Percentiles rank a stretch among this genome's conserved stretches.
Conservation (phyloP, 331 rosid genomes). For the Cydonia oblonga region DNA sequence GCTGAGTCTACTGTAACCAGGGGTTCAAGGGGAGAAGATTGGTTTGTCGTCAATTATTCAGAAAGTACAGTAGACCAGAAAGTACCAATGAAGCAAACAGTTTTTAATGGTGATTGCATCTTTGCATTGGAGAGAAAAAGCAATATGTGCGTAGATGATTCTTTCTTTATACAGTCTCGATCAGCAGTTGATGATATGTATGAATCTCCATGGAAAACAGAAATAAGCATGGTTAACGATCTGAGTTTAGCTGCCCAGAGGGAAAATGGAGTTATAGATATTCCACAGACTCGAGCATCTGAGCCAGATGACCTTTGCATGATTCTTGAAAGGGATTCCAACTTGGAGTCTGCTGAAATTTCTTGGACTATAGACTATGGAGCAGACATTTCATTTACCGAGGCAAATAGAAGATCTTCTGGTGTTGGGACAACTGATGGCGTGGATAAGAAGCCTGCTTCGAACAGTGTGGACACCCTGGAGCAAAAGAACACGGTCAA, state of each 20-base stretch:
- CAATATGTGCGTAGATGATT: slow-evolving; percentile 30
- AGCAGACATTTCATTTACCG: slow-evolving; percentile 36
- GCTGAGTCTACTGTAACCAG: slow-evolving; percentile 29
- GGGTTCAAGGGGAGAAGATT: slow-evolving; percentile 32
- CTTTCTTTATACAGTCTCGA: slow-evolving; percentile 52
- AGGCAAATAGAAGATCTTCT: slow-evolving; percentile 26
- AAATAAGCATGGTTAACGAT: slow-evolving; percentile 33
- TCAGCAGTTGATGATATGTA: slow-evolving; percentile 18
- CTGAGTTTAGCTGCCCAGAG: slow-evolving; percentile 21
- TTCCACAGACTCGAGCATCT: slow-evolving; percentile 7
- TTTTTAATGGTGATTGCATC: slow-evolving; percentile 27
- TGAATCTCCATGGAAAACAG: slow-evolving; percentile 42
- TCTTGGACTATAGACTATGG: slow-evolving; percentile 39
- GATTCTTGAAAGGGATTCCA: slow-evolving; percentile 42
- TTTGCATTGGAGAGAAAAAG: slow-evolving; percentile 16
- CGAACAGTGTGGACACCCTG: slow-evolving; percentile 26
- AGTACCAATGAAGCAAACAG: slow-evolving; percentile 1
- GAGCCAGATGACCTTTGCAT: slow-evolving; percentile 46
- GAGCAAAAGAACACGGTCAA: slow-evolving; percentile 12
- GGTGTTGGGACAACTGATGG: slow-evolving; percentile 21
- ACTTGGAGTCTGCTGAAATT: slow-evolving; percentile 17
- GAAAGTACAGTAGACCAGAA: slow-evolving; percentile 20
- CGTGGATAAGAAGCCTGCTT: slow-evolving; percentile 18
- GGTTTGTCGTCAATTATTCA: slow-evolving; percentile 35
- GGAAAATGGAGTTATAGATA: slow-evolving; percentile 12